Evolutionary conservation across 192 early-diverging fungal species (phyloP).

Genomic region (Rhizophagus clarus): DNA sequence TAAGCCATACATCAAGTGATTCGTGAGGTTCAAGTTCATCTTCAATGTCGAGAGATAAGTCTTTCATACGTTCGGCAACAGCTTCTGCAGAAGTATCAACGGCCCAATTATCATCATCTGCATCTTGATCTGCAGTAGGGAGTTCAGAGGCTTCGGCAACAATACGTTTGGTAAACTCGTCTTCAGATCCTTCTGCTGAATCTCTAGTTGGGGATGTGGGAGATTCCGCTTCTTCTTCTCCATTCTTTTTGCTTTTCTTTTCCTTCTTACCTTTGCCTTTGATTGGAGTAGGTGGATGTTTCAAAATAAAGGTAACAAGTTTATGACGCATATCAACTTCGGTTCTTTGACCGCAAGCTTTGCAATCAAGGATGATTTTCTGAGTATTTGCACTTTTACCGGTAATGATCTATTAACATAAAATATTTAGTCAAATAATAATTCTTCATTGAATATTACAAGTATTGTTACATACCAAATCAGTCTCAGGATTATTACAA

Average conservation of each 20-base stretch:
- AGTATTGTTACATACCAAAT: slow-evolving; percentile 65
- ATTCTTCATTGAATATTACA: neutral
- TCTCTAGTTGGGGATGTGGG: neutral
- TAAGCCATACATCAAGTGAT: slow-evolving; percentile 75
- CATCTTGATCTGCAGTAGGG: slow-evolving; percentile 51
- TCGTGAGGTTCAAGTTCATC: slow-evolving; percentile 78
- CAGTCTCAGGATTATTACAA: slow-evolving; percentile 98
- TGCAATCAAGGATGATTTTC: slow-evolving; percentile 75
- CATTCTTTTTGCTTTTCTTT: slow-evolving; percentile 53
- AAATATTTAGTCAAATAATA: neutral
- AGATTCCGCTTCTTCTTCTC: slow-evolving; percentile 51
- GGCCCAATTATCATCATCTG: slow-evolving; percentile 77
- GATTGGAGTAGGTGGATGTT: slow-evolving; percentile 77
- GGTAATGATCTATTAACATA: slow-evolving; percentile 7
- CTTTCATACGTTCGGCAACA: slow-evolving; percentile 72
- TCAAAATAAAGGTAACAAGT: slow-evolving; percentile 86
- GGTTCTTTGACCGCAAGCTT: slow-evolving; percentile 86
- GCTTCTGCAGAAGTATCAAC: slow-evolving; percentile 81
- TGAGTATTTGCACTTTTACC: slow-evolving; percentile 32
- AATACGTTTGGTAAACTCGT: slow-evolving; percentile 69
- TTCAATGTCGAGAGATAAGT: slow-evolving; percentile 54
- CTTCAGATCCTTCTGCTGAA: slow-evolving; percentile 61
- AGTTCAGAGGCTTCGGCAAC: slow-evolving; percentile 70
- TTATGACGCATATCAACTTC: slow-evolving; percentile 89
- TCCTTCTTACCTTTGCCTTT: slow-evolving; percentile 55